These are phyloP conservation scores for Penicillium janthinellum DNA, from an alignment of 2,329 filamentous ascomycete genomes.

Conservation along the genomic window DNA sequence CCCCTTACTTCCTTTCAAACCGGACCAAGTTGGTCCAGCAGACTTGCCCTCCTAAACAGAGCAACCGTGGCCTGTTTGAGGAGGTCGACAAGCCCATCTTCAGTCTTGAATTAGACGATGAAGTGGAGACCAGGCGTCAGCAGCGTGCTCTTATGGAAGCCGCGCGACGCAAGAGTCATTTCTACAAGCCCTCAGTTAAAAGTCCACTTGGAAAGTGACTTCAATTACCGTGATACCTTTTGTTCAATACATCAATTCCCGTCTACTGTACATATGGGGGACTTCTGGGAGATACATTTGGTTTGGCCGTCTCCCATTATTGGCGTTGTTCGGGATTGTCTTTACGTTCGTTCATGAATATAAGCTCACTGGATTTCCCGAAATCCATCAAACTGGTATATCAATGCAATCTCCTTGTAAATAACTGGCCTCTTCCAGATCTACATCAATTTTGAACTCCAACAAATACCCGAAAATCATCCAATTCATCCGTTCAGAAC, in stretches of 20 bases:
- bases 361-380: neutral
- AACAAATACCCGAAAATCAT: neutral
- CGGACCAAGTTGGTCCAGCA: conserved; percentile 51
- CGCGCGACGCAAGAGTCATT: conserved; percentile 73
- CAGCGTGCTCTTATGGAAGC: conserved; percentile 67
- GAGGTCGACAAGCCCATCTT: conserved; percentile 6
- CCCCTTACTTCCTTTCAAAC: conserved; percentile 50
- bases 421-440: neutral
- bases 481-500: neutral
- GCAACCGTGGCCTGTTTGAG: conserved; percentile 45
- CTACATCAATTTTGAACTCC: neutral
- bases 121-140: conserved; percentile 37
- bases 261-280: conserved; percentile 25
- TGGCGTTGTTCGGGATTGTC: neutral
- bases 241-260: conserved; percentile 13
- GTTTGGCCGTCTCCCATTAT: neutral
- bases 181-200: conserved; percentile 73
- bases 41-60: conserved; percentile 58
- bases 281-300: conserved; percentile 11
- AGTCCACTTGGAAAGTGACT: conserved; percentile 65
- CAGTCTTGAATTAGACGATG: conserved; percentile 23
- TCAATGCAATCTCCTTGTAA: neutral
- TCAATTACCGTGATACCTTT: conserved; percentile 1
- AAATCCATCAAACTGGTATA: neutral
- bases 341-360: neutral